phyloP scores from a whole-genome alignment of 495 filamentous ascomycete genomes.

The Cercophora sp. region DNA sequence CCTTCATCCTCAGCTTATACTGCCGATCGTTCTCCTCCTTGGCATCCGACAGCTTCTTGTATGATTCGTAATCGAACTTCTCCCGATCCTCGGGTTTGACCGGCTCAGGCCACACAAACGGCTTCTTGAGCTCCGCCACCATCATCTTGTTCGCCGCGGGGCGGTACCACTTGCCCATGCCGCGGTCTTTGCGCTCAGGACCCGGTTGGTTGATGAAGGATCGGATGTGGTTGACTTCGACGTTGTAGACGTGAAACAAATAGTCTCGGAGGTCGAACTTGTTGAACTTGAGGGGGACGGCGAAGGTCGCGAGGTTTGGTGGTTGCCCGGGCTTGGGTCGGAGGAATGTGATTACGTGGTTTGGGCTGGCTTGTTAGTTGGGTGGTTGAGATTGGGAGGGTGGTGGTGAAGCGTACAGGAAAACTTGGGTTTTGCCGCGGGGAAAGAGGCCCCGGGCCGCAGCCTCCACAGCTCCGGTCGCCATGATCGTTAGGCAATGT shows the following conservation, averaged over 20 bases:
- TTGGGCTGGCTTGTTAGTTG: constrained; percentile 52
- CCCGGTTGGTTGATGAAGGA: constrained; percentile 72
- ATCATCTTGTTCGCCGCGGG: constrained; percentile 77
- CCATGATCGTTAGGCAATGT: constrained; percentile 1
- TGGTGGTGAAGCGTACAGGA: constrained; percentile 51
- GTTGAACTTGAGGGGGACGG: constrained; percentile 81
- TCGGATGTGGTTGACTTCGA: constrained; percentile 63
- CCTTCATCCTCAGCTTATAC: constrained; percentile 15
- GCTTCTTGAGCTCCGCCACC: constrained; percentile 77
- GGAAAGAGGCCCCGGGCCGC: no score
- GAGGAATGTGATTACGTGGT: constrained; percentile 71
- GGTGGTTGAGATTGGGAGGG: background rate
- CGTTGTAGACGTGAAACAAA: constrained; percentile 69
- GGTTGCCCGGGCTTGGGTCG: constrained; percentile 63
- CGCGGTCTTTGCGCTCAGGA: constrained; percentile 46
- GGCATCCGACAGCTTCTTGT: constrained; percentile 18
- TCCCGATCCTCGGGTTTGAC: constrained; percentile 49
- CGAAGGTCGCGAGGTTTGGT: constrained; percentile 75
- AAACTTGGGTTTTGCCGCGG: constrained; percentile 64
- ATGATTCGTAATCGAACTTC: constrained; percentile 23
- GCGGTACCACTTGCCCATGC: constrained; percentile 46
- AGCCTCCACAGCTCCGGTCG: constrained; percentile 8
- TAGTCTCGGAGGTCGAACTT: constrained; percentile 92
- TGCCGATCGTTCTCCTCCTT: constrained; percentile 39
- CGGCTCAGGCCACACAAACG: constrained; percentile 77